These are phyloP conservation scores for Aethionema arabicum DNA, from an alignment of 345 rosid genomes.

Conservation along the genomic window DNA sequence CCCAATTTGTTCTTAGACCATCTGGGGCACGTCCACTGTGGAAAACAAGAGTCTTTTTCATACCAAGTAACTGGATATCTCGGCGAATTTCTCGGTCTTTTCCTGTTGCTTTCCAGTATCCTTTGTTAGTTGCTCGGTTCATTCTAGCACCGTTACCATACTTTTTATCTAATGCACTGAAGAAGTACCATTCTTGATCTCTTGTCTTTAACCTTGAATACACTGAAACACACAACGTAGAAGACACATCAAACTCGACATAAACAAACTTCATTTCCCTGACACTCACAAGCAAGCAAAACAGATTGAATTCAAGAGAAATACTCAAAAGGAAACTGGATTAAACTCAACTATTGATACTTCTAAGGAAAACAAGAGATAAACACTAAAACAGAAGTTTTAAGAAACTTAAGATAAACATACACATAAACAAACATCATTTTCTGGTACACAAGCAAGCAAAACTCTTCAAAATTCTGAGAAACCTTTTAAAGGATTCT, in stretches of 20 bases:
- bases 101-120: constrained; percentile 97
- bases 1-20: constrained; percentile 89
- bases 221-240: constrained; percentile 40
- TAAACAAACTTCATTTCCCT: background rate
- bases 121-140: constrained; percentile 76
- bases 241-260: background rate
- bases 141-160: constrained; percentile 83
- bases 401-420: background rate
- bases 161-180: constrained; percentile 72
- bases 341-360: background rate
- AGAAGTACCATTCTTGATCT: constrained; percentile 96
- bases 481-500: background rate
- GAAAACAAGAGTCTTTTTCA: constrained; percentile 90
- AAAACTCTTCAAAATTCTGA: constrained; percentile 2
- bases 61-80: constrained; percentile 49
- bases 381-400: too few relatives aligned
- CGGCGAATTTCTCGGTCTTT: constrained; percentile 74
- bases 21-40: constrained; percentile 85
- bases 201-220: constrained; percentile 70
- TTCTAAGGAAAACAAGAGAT: too few relatives aligned
- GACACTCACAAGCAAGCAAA: background rate
- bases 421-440: constrained; percentile 10
- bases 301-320: background rate
- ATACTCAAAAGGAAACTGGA: background rate
- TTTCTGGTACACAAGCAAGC: constrained; percentile 35